These are phyloP conservation scores for Fomitiporia mediterranea DNA, from an alignment of 1,284 basidiomycete genomes.

Conservation along the genomic window DNA sequence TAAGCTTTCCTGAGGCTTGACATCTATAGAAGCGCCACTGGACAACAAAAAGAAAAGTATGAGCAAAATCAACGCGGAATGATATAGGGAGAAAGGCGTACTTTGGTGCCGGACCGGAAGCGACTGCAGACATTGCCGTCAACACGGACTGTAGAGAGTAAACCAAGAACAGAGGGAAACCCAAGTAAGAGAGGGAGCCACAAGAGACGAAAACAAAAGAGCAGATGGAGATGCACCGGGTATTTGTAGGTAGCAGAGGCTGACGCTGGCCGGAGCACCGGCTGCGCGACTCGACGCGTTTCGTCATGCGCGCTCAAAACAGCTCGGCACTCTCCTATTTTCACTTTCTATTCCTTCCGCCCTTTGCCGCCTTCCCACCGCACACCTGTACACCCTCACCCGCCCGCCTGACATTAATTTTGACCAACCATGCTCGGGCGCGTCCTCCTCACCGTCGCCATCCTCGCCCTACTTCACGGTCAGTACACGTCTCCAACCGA, in stretches of 20 bases:
- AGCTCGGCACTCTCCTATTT: too few species aligned
- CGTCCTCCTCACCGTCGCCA: slow-evolving; percentile 41
- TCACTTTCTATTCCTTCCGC: not conserved
- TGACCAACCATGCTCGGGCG: slow-evolving; percentile 39
- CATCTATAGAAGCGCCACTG: not conserved
- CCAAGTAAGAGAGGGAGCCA: not conserved
- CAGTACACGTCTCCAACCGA: not conserved
- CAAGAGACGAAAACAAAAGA: not conserved
- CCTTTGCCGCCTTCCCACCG: not conserved
- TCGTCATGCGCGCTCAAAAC: too few species aligned
- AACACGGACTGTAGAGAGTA: too few species aligned
- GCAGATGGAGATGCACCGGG: not conserved
- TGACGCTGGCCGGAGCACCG: not conserved
- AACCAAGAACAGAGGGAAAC: not conserved
- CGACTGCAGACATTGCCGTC: not conserved
- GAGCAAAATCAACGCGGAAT: too few species aligned
- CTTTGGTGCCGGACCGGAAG: not conserved
- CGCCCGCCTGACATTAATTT: not conserved
- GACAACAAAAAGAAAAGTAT: too few species aligned
- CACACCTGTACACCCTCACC: not conserved
- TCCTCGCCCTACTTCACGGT: slow-evolving; percentile 50
- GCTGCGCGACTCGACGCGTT: not conserved
- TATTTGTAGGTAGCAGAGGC: too few species aligned
- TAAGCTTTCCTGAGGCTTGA: not conserved
- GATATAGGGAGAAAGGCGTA: not conserved